A percentile compares a stretch with the other conserved stretches of the same genome.
phyloP scores from a whole-genome alignment of 2,329 filamentous ascomycete genomes.

The Balansia obtecta region DNA sequence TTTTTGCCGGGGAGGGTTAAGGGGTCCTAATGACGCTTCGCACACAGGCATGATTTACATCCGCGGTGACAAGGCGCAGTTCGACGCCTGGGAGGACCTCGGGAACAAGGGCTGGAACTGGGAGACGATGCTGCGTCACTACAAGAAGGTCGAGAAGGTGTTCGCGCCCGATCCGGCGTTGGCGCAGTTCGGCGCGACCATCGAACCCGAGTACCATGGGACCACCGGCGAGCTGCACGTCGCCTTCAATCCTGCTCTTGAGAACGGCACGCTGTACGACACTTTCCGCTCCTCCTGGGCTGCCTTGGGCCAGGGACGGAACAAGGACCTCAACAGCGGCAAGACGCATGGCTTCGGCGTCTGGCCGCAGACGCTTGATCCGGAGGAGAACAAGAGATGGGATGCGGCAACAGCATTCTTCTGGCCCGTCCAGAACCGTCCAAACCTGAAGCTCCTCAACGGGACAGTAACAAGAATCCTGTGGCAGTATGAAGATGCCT shows the following conservation, averaged over 20 bases:
- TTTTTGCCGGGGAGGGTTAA: not conserved
- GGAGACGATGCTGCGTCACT: constrained; percentile 31
- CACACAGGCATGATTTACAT: constrained; percentile 31
- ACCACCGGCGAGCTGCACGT: constrained; percentile 21
- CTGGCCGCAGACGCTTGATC: constrained; percentile 28
- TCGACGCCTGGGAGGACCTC: constrained; percentile 30
- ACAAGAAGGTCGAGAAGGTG: constrained; percentile 29
- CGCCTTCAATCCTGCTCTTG: constrained; percentile 22
- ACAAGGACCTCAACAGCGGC: constrained; percentile 26
- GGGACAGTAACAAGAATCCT: constrained; percentile 22
- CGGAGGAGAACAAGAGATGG: constrained; percentile 21
- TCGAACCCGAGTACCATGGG: constrained; percentile 22
- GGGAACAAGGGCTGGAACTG: constrained; percentile 34
- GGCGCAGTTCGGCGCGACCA: constrained; percentile 21
- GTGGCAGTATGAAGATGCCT: constrained; percentile 11
- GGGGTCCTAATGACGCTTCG: not conserved
- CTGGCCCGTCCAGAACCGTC: constrained; percentile 21
- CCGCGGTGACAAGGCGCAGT: constrained; percentile 27
- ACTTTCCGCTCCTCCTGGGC: constrained; percentile 20
- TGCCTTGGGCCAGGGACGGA: constrained; percentile 19
- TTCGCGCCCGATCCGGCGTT: constrained; percentile 22
- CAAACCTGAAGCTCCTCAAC: constrained; percentile 26
- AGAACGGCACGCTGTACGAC: constrained; percentile 20
- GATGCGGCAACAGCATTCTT: constrained; percentile 31
- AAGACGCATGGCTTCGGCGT: constrained; percentile 23